A percentile compares a stretch with the other conserved stretches of the same genome.
These are phyloP conservation scores for Zymoseptoria passerinii DNA, from an alignment of 2,329 filamentous ascomycete species.

Conservation along the genomic window DNA sequence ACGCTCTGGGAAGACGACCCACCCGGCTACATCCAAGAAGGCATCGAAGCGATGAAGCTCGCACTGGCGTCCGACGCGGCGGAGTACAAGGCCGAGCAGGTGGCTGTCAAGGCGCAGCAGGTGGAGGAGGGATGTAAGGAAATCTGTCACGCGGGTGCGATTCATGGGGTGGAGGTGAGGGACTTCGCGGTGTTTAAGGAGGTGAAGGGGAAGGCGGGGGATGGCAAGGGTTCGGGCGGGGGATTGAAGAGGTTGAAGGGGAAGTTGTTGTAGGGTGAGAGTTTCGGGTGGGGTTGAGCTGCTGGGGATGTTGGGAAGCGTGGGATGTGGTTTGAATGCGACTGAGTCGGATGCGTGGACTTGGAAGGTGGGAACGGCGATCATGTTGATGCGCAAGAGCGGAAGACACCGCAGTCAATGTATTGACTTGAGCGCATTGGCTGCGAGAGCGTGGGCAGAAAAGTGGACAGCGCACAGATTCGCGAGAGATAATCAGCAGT, in stretches of 20 bases:
- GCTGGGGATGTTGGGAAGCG: background rate
- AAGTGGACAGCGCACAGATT: too few species aligned
- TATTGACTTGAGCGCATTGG: too few species aligned
- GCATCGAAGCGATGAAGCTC: background rate
- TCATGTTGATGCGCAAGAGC: background rate
- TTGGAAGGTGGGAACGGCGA: background rate
- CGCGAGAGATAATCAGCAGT: too few species aligned
- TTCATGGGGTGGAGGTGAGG: conserved; percentile 2
- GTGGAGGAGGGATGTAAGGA: background rate
- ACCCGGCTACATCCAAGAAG: background rate
- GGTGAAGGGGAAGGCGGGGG: background rate
- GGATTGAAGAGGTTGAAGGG: background rate
- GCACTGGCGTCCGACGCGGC: background rate
- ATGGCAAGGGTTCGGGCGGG: background rate
- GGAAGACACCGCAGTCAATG: background rate
- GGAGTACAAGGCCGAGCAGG: conserved; percentile 2
- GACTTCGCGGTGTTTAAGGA: conserved; percentile 4
- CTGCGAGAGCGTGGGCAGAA: too few species aligned
- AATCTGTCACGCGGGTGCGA: background rate
- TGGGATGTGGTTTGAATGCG: too few species aligned
- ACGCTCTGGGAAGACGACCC: background rate
- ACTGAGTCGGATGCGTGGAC: background rate
- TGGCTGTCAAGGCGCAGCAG: background rate
- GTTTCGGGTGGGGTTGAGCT: background rate
- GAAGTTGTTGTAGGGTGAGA: background rate